Percentiles rank a stretch among this genome's conserved stretches.
Conservation (phyloP, 1,139 yeast genomes). For the Lodderomyces elongisporus region DNA sequence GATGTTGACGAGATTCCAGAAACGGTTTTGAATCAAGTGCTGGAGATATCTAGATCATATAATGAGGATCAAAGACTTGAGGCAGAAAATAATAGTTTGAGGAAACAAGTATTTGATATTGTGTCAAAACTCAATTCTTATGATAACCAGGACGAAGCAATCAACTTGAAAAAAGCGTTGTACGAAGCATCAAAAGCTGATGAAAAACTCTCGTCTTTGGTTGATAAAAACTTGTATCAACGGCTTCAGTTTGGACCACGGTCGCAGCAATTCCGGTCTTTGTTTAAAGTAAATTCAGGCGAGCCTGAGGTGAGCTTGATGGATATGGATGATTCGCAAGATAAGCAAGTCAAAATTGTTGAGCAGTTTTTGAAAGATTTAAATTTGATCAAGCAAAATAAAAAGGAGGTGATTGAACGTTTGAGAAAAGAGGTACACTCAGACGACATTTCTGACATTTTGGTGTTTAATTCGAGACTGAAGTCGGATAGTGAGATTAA, state of each 20-base stretch:
- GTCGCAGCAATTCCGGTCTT: conserved; percentile 26
- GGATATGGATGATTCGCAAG: conserved; percentile 52
- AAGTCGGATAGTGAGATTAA: conserved; percentile 55
- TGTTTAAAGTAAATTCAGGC: conserved; percentile 19
- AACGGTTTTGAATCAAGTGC: conserved; percentile 18
- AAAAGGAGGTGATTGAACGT: conserved; percentile 55
- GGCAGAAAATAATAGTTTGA: conserved; percentile 19
- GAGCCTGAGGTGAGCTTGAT: conserved; percentile 44
- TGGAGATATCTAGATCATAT: conserved; percentile 23
- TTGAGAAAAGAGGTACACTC: conserved; percentile 67
- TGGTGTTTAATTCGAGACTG: conserved; percentile 62
- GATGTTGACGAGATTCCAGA: conserved; percentile 14
- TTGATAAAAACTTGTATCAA: conserved; percentile 23
- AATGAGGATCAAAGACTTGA: conserved; percentile 23
- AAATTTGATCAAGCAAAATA: conserved; percentile 49
- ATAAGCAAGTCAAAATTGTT: conserved; percentile 32
- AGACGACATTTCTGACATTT: conserved; percentile 80
- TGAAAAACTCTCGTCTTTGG: conserved; percentile 41
- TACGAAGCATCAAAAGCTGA: conserved; percentile 69
- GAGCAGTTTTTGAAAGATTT: conserved; percentile 46
- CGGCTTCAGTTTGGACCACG: conserved; percentile 31
- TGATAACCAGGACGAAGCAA: conserved; percentile 44
- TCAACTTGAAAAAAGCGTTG: conserved; percentile 58
- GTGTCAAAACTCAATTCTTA: conserved; percentile 37
- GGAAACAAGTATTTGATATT: conserved; percentile 38